Evolutionary conservation across 164 flowering plant species (phyloP).

Genomic region (Aristolochia fimbriata): DNA sequence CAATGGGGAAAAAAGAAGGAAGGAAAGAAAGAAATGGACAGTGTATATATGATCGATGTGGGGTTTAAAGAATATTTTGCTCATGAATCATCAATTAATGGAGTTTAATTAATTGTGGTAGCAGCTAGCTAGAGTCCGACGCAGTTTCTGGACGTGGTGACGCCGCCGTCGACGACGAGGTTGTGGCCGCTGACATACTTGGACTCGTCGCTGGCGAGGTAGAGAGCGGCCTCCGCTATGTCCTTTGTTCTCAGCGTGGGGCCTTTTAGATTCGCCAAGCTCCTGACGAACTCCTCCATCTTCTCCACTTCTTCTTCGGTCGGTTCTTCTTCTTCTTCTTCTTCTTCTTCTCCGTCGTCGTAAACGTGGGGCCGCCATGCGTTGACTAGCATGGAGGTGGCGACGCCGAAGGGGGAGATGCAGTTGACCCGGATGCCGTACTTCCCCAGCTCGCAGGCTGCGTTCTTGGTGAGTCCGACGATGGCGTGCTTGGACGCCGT

Average conservation of each 20-base stretch:
- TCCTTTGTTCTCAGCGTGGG: slow-evolving; percentile 40
- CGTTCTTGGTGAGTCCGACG: slow-evolving; percentile 70
- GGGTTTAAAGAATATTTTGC: no score
- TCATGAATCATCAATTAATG: no score
- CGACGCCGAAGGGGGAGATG: slow-evolving; percentile 90
- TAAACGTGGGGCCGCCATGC: slow-evolving; percentile 37
- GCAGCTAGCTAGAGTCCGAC: slow-evolving; percentile 41
- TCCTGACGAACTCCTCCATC: slow-evolving; percentile 68
- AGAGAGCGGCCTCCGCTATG: slow-evolving; percentile 73
- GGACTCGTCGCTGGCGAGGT: slow-evolving; percentile 72
- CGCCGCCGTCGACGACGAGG: slow-evolving; percentile 75
- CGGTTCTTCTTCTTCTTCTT: slow-evolving; percentile 22
- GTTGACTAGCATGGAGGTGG: slow-evolving; percentile 63
- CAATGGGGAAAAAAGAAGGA: no score
- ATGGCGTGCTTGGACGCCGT: slow-evolving; percentile 84
- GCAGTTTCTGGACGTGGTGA: slow-evolving; percentile 60
- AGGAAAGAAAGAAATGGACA: no score
- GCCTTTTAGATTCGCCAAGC: slow-evolving; percentile 44
- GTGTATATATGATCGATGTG: no score
- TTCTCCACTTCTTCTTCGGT: slow-evolving; percentile 46
- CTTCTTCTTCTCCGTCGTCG: slow-evolving; percentile 12
- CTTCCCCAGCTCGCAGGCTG: slow-evolving; percentile 72
- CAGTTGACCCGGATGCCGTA: slow-evolving; percentile 78
- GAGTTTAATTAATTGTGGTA: no score
- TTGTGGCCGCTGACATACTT: slow-evolving; percentile 77